These are phyloP conservation scores for Ogataea neopini DNA, from an alignment of 805 yeast genomes.

Conservation along the genomic window DNA sequence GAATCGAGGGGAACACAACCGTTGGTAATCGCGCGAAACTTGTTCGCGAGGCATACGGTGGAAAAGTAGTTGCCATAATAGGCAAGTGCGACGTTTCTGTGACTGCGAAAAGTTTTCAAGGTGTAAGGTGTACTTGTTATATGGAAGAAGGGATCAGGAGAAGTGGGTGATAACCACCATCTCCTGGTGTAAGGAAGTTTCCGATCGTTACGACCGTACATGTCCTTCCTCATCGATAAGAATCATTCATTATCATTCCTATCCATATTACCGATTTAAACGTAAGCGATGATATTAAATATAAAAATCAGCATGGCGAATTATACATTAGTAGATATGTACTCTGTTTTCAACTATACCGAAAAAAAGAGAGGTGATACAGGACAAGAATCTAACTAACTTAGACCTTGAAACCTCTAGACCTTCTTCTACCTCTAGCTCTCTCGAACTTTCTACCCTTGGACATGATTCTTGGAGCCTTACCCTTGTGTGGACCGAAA, in stretches of 20 bases:
- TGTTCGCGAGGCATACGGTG: neutral
- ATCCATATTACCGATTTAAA: neutral
- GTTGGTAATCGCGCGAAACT: neutral
- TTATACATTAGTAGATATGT: constrained; percentile 10
- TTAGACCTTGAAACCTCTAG: constrained; percentile 99
- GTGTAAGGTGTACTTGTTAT: constrained; percentile 2
- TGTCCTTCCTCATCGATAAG: too few relatives aligned
- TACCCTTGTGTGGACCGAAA: constrained; percentile 99
- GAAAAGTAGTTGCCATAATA: neutral
- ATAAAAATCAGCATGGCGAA: constrained; percentile 8
- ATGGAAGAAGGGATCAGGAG: too few relatives aligned
- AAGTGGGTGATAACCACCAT: too few relatives aligned
- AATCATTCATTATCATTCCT: too few relatives aligned
- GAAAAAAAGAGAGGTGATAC: constrained; percentile 10
- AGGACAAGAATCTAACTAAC: constrained; percentile 17
- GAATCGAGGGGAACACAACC: neutral
- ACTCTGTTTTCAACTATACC: constrained; percentile 12
- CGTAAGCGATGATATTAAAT: constrained; percentile 5
- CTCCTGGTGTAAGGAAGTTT: neutral
- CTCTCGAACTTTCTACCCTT: constrained; percentile 99
- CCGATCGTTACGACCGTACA: too few relatives aligned
- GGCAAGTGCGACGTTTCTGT: neutral
- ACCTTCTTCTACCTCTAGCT: constrained; percentile 99
- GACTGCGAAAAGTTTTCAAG: neutral
- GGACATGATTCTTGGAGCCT: constrained; percentile 98